Evolutionary conservation across 257 asterid genomes (phyloP), one percentile per base, ranked within the genome.

Genomic region (Thymus mandschuricus): DNA sequence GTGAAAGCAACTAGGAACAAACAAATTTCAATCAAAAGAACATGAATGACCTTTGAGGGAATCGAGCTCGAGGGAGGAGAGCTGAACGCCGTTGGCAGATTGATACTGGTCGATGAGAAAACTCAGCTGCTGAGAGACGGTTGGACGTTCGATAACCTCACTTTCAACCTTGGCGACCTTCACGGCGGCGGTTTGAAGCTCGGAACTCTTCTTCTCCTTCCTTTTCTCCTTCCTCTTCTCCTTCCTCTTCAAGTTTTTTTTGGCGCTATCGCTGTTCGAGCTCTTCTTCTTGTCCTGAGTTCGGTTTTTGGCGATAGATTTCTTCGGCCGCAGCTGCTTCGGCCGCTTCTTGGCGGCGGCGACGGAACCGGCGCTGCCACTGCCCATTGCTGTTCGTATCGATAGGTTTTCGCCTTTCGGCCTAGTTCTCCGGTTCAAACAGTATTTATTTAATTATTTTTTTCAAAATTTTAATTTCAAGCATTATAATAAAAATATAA

Each of bases 61-160:
- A 27, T 89, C 98, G 44, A 86, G 85, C 64, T 94, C 99, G 35
- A 89, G 87, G 28, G 93, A 78, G 68, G 99, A 94, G 49, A 94
- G 93, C 80, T 79, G 87, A 75, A 81, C 78, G 61, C 82, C 74
- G 60, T 85, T 89, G 46, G 85, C 81, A 0, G 96, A 82, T 71
- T 91, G 87, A 79, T 86, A 91, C 81, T 85, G 92, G 49, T 84
- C 60, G 56, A 86, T 61, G 58, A 94, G 87, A 79, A 72, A 94
- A 43, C 70, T 75, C 76, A 89, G 81, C 86, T 91, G 98, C 76
- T 88, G 90, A 31, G 87, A 78, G 46, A 87, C 83, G 30, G 85
- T 86, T 1, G 95, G 86, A 50, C 56, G 40, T 46, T 70, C 74
- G 5, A 80, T 11, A 5, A 44, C 11, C 12, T 44, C 49, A 5